Evolutionary conservation across 2,329 filamentous ascomycete species (phyloP), one percentile per base, ranked within the genome.

Genomic region (Aureobasidium leucospermi): DNA sequence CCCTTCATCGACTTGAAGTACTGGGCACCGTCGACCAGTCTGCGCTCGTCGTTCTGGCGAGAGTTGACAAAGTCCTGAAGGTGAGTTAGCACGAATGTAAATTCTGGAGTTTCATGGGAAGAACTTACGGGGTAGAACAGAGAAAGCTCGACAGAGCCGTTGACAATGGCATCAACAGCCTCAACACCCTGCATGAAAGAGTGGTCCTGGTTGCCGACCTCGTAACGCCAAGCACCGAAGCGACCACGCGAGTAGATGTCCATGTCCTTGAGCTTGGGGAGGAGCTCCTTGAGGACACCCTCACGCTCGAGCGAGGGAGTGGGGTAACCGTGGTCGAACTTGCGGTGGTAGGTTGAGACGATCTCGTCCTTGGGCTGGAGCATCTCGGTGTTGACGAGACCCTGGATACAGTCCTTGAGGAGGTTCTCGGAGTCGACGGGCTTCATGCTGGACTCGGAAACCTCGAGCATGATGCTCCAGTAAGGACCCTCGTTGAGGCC

Each of bases 391-490:
- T 96, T 97, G 81, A 99, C 83, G 53, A 97, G 87, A 70, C 94
- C 94, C 79, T 96, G 89, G 74, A 99, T 97, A 70, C 85, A 94
- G 71, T 99, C 92, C 75, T 83, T 84, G 69, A 99, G 81, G 64
- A 99, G 78, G 74, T 87, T 96, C 68, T 85, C 85, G 68, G 88
- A 80, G 75, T 97, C 86, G 34, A 97, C 92, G 41, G 91, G 90
- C 84, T 99, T 99, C 87, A 96, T 85, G 70, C 84, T 85, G 34
- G 93, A 97, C 78, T 99, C 90, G 34, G 94, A 97, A 63, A 99
- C 88, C 78, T 99, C 94, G 68, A 99, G 80, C 94, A 99, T 99
- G 81, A 99, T 95, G 65, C 93, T 97, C 94, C 94, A 99, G 85
- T 99, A 99, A 43, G 94, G 94, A 36, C 94, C 94, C 70, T 88